Base-by-base conservation (phyloP, 2,329 filamentous ascomycete genomes). In the Colletotrichum sp. region DNA sequence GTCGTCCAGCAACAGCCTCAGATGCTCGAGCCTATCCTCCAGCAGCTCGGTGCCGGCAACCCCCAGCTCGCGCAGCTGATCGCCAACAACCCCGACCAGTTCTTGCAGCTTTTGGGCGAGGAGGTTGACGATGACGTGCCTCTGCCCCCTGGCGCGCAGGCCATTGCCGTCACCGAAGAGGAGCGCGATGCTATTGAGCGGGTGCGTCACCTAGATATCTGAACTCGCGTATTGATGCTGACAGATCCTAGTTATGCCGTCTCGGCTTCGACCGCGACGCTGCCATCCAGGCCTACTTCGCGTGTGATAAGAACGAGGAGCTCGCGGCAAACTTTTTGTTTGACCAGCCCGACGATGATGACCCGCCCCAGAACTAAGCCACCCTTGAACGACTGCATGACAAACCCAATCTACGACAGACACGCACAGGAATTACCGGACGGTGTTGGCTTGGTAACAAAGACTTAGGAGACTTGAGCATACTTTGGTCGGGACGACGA, bases 301-400 rank as follows among this genome's bases (percentile, higher is more conserved):
- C 97, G 38, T 99, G 97, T 85, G 97, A 99, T 86, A 99, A 98
- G 91, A 98, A 99, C 85, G 97, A 99, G 87, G 97, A 99, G 86
- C 90, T 99, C 67, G 97, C 97, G 1, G 97, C 97, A 78, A 99
- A 99, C 87, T 98, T 98, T 86, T 89, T 99, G 75, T 99, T 99
- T 83, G 97, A 99, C 81, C 96, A 98, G 86, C 96, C 96, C 12
- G 96, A 98, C 76, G 96, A 98, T 63, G 93, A 95, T 43, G 92
- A 94, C 73, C 86, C 88, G 36, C 82, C 85, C 12, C 83, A 85
- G 76, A 86, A 87, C 80, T 89, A 85, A 83, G 77, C 78, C 34
- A 32, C 48, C 52, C 30, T 73, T 59, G 58, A 65, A 75, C 69
- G 70, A 75, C 58, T 66, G 63, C 69, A 73, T 75, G 52, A 75